Evolutionary conservation across 768 basidiomycete species (phyloP), one percentile per base, ranked within the genome.

Genomic region (Mycena floridula): DNA sequence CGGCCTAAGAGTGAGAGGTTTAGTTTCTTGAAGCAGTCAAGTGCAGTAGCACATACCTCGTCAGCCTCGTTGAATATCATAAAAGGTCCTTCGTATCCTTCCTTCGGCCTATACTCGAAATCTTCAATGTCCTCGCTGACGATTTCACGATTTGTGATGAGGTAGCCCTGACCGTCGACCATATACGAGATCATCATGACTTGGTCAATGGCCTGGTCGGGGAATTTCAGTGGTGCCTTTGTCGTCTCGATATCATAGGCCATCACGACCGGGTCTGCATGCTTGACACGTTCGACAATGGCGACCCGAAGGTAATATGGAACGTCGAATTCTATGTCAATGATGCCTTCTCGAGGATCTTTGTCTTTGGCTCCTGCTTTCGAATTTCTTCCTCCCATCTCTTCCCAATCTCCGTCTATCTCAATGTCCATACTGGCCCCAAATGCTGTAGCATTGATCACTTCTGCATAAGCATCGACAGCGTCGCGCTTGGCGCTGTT

Each of bases 131-230:
- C 91, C 59, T 97, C 94, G 49, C 86, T 83, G 47, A 98, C 91
- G 41, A 98, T 97, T 52, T 99, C 96, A 35, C 96, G 77, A 56
- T 98, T 98, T 16, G 92, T 96, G 63, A 99, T 97, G 49, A 99
- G 78, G 59, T 88, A 99, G 0, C 96, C 96, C 62, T 94, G 90
- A 0, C 93, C 95, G 59, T 99, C 96, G 15, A 99, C 72, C 94
- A 99, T 98, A 66, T 98, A 99, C 36, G 96, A 99, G 51, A 99
- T 98, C 96, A 99, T 99, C 95, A 99, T 99, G 55, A 99, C 92
- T 60, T 97, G 94, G 68, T 98, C 96, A 21, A 90, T 84, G 6
- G 81, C 78, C 54, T 93, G 86, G 67, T 98, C 96, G 1, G 96
- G 95, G 59, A 98, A 98, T 64, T 98, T 98, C 55, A 98, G 80